These are phyloP conservation scores for Macrophomina tecta DNA, from an alignment of 2,329 filamentous ascomycete species.

Conservation along the genomic window DNA sequence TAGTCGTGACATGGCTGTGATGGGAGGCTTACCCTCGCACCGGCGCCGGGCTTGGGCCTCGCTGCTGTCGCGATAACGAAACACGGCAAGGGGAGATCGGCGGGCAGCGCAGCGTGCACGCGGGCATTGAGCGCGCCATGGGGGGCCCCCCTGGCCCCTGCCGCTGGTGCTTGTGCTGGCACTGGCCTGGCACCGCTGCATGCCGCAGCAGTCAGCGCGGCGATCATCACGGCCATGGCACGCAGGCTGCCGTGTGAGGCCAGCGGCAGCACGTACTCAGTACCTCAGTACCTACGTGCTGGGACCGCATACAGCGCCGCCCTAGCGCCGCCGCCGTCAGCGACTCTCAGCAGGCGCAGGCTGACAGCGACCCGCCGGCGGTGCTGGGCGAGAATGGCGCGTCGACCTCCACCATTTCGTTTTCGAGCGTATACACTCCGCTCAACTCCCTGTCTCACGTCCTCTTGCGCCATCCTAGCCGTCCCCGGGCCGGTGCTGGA, in stretches of 20 bases:
- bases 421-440: no score
- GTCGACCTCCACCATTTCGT: neutral
- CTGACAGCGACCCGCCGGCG: constrained; percentile 22
- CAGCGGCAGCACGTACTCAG: constrained; percentile 1
- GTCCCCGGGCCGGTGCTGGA: neutral
- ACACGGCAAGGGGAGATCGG: constrained; percentile 26
- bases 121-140: neutral
- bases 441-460: constrained; percentile 17
- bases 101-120: neutral
- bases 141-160: neutral
- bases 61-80: constrained; percentile 27
- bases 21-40: constrained; percentile 28
- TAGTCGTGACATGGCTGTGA: constrained; percentile 30
- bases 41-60: constrained; percentile 27
- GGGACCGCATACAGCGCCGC: constrained; percentile 13
- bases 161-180: neutral
- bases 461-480: constrained; percentile 11
- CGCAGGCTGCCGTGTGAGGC: neutral
- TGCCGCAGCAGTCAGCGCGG: constrained; percentile 10
- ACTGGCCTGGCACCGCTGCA: neutral
- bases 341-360: constrained; percentile 19
- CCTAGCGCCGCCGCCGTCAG: constrained; percentile 22
- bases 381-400: constrained; percentile 16
- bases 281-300: neutral
- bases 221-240: neutral